Evolutionary conservation across 768 basidiomycete species (phyloP).

Genomic region (Leccinum variicolor): DNA sequence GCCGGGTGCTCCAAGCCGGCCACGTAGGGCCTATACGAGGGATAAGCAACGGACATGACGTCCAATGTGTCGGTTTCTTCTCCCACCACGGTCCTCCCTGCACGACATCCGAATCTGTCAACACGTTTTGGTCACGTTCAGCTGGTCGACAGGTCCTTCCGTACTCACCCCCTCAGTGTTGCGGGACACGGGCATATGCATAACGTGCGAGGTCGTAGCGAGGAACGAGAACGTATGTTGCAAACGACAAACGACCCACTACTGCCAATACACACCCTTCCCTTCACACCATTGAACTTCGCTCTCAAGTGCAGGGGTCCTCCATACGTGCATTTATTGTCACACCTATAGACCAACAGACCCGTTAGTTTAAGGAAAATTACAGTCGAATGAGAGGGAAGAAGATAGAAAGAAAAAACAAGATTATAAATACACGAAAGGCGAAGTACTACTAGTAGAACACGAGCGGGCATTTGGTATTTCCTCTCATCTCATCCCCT

Average conservation of each 20-base stretch:
- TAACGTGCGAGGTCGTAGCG: slow-evolving; percentile 16
- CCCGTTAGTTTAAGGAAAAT: slow-evolving; percentile 9
- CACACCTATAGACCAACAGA: slow-evolving; percentile 10
- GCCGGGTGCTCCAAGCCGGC: not conserved
- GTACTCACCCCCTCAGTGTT: not conserved
- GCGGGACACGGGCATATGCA: not conserved
- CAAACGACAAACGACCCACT: not conserved
- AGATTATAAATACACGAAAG: slow-evolving; percentile 25
- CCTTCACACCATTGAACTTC: not conserved
- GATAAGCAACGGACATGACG: not conserved
- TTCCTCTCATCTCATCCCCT: slow-evolving; percentile 40
- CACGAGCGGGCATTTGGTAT: slow-evolving; percentile 10
- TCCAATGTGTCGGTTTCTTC: not conserved
- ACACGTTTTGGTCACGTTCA: not conserved
- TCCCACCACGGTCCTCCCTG: not conserved
- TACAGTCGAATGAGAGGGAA: not conserved
- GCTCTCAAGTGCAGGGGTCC: not conserved
- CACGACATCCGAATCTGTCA: not conserved
- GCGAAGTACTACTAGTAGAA: slow-evolving; percentile 9
- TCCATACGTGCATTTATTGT: not conserved
- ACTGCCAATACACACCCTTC: slow-evolving; percentile 2
- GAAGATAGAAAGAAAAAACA: not conserved
- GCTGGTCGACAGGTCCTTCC: not conserved
- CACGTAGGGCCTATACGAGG: not conserved
- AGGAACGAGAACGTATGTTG: not conserved